Percentiles rank a stretch among this genome's conserved stretches.
Conservation (phyloP, 2,329 filamentous ascomycete species). For the Calonectria leucothoes region DNA sequence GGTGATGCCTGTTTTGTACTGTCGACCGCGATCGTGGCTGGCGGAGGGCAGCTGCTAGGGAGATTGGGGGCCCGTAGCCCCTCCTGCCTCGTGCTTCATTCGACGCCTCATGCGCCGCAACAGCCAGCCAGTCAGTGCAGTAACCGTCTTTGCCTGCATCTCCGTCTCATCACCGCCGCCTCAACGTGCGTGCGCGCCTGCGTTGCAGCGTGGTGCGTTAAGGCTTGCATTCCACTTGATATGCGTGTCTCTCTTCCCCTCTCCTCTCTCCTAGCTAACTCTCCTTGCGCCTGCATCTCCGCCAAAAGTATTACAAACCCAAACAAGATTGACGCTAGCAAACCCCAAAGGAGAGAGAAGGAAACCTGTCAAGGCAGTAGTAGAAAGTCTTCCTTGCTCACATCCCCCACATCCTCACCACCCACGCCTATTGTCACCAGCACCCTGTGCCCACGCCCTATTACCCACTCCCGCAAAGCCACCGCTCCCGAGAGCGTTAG, state of each 20-base stretch:
- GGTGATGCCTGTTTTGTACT: constrained; percentile 34
- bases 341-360: neutral
- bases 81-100: constrained; percentile 21
- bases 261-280: neutral
- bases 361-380: neutral
- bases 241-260: constrained; percentile 4
- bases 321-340: neutral
- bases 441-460: neutral
- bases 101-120: constrained; percentile 20
- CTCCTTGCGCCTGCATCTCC: constrained; percentile 18
- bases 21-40: constrained; percentile 40
- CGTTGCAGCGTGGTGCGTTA: neutral
- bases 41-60: constrained; percentile 32
- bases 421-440: neutral
- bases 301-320: neutral
- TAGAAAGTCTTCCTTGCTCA: neutral
- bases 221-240: neutral
- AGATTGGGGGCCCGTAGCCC: constrained; percentile 33
- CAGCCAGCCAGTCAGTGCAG: constrained; percentile 26
- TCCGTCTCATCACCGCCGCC: constrained; percentile 23
- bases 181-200: constrained; percentile 15
- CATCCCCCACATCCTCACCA: neutral
- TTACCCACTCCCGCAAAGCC: constrained; percentile 4
- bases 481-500: neutral
- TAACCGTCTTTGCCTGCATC: constrained; percentile 5